phyloP scores from a whole-genome alignment of 2,329 filamentous ascomycete genomes.

The Botrytis squamosa region DNA sequence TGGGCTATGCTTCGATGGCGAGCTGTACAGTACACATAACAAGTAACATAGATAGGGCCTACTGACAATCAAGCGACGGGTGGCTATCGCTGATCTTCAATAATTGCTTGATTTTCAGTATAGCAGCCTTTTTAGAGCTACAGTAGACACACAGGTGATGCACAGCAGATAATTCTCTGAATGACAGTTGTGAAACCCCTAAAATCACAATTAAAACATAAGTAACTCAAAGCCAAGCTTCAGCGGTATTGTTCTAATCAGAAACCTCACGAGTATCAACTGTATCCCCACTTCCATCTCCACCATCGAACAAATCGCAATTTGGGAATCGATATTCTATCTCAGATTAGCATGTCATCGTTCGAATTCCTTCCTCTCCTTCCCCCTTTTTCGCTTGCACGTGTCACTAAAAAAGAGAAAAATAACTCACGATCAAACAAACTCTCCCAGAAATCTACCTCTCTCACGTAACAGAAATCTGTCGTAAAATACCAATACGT shows the following conservation, averaged over 20 bases:
- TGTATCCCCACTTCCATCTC: background rate
- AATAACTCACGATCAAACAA: constrained; percentile 27
- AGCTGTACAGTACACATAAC: too few species aligned
- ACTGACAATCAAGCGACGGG: too few species aligned
- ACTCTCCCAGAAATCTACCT: constrained; percentile 29
- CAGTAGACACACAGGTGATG: too few species aligned
- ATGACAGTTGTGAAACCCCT: too few species aligned
- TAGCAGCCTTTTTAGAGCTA: too few species aligned
- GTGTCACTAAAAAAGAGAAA: background rate
- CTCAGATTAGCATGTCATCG: background rate
- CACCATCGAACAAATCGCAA: background rate
- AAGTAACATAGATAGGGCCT: too few species aligned
- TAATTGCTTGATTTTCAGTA: too few species aligned
- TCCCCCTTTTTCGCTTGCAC: background rate
- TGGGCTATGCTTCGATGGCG: too few species aligned
- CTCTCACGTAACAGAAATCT: constrained; percentile 31
- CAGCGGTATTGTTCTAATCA: background rate
- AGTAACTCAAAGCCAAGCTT: background rate
- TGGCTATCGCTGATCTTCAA: too few species aligned
- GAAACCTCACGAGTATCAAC: background rate
- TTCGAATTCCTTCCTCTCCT: background rate
- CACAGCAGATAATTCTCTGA: too few species aligned
- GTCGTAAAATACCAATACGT: constrained; percentile 29
- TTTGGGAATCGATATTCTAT: constrained; percentile 17
- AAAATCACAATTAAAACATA: too few species aligned